These are phyloP conservation scores for Hymenoscyphus repandus DNA, from an alignment of 2,329 filamentous ascomycete species.

Conservation along the genomic window DNA sequence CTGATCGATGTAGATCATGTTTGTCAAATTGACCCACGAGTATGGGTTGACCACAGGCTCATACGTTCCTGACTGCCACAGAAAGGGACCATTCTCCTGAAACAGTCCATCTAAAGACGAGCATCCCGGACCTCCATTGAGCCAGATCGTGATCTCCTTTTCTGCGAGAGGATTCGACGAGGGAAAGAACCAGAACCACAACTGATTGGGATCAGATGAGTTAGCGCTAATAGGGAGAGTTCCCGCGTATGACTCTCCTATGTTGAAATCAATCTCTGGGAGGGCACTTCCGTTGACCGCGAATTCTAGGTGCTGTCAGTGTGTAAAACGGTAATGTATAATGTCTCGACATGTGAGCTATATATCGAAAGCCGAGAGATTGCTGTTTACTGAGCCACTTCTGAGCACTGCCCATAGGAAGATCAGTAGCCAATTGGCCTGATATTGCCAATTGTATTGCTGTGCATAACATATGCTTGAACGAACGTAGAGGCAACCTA, in stretches of 20 bases:
- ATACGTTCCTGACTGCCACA: conserved; percentile 24
- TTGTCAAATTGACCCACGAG: conserved; percentile 27
- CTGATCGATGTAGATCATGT: conserved; percentile 28
- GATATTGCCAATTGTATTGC: background rate
- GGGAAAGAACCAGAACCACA: conserved; percentile 54
- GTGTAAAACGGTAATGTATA: too few relatives aligned
- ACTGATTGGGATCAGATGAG: conserved; percentile 38
- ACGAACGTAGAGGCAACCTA: conserved; percentile 3
- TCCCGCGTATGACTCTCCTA: conserved; percentile 29
- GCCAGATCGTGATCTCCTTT: conserved; percentile 61
- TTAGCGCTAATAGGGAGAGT: conserved; percentile 48
- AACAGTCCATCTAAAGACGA: conserved; percentile 93
- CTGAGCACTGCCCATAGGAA: too few relatives aligned
- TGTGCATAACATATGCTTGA: background rate
- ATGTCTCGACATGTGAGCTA: too few relatives aligned
- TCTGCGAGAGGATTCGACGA: conserved; percentile 40
- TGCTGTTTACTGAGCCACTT: too few relatives aligned
- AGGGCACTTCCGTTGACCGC: conserved; percentile 26
- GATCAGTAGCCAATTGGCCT: background rate
- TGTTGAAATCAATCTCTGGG: conserved; percentile 28
- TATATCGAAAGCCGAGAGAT: too few relatives aligned
- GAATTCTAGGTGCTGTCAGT: conserved; percentile 18
- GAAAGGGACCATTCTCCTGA: conserved; percentile 36
- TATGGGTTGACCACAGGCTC: conserved; percentile 25
- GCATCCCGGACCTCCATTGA: conserved; percentile 94